Percentiles rank a stretch among this genome's conserved stretches.
phyloP scores from a whole-genome alignment of 2,329 filamentous ascomycete genomes.

The Huntiella bhutanensis region DNA sequence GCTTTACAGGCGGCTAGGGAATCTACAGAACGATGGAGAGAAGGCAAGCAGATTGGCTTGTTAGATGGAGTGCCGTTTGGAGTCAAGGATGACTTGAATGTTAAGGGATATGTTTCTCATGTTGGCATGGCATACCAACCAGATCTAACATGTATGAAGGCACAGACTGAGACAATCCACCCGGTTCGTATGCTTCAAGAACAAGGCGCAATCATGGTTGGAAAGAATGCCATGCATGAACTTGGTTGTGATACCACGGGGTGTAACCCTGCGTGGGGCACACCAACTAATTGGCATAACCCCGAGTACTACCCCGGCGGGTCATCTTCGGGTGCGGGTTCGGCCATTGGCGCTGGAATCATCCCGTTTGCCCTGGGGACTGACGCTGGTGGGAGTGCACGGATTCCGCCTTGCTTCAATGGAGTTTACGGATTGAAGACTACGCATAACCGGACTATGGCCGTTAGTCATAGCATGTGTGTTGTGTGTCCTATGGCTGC shows the following conservation, averaged over 20 bases:
- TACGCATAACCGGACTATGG: conserved; percentile 49
- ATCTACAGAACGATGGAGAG: conserved; percentile 53
- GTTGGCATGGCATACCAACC: conserved; percentile 35
- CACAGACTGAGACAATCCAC: conserved; percentile 42
- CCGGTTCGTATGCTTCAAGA: conserved; percentile 53
- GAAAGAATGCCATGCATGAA: conserved; percentile 66
- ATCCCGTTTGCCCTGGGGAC: conserved; percentile 59
- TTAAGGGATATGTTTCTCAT: conserved; percentile 50
- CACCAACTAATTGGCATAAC: conserved; percentile 63
- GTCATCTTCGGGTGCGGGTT: conserved; percentile 60
- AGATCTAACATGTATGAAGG: conserved; percentile 29
- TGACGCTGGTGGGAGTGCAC: conserved; percentile 58
- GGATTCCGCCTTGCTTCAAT: conserved; percentile 57
- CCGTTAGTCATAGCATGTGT: conserved; percentile 32
- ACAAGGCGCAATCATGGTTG: conserved; percentile 55
- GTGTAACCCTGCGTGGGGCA: conserved; percentile 58
- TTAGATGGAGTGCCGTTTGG: conserved; percentile 70
- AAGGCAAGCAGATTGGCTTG: conserved; percentile 44
- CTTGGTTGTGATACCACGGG: conserved; percentile 64
- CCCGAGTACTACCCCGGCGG: conserved; percentile 60
- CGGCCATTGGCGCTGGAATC: conserved; percentile 48
- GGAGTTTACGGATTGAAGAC: conserved; percentile 69
- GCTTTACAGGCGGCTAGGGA: conserved; percentile 49
- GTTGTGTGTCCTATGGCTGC: conserved; percentile 60
- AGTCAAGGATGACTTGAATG: conserved; percentile 63